Base-by-base conservation (phyloP, 208 protist species). In the Crithidia expoeki region DNA sequence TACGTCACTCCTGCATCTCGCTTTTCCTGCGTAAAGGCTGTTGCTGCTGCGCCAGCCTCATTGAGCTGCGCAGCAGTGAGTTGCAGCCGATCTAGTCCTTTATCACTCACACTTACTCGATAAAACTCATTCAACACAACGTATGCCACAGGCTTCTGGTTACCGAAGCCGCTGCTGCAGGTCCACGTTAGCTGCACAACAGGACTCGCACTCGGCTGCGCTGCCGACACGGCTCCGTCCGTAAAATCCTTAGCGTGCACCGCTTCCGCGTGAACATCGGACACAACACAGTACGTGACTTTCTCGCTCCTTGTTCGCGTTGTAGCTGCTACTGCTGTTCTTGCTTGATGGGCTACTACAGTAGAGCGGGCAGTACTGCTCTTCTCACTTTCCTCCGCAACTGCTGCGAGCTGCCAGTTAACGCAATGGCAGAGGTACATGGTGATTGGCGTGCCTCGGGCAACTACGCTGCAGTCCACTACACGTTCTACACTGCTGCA, bases 111-210 rank as follows among this genome's bases (percentile, higher is more conserved):
- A 16, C 17, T 25, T n/a, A 62, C 42, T 1, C 65, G 65, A 7
- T 34, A 55, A 2, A 11, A n/a, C 2, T 32, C 28, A 25, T 71
- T 71, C 0, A 71, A 34, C 38, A 53, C 65, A 2, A 71, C 65
- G 28, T 33, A 42, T 4, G 38, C 2, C 19, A 62, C 65, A 2
- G n/a, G 11, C 11, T 12, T 21, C 28, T 2, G 1, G 2, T 23
- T 9, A 9, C 12, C 52, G n/a, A 17, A 33, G 19, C 23, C 33
- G 9, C 32, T 40, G 5, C 12, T 19, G 34, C 55, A 71, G 19
- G 44, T 62, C 65, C 65, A 71, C 2, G 33, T 36, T 14, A 71
- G 53, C 33, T 71, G 55, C 34, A 71, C 11, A 52, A 63, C 16
- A 9, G 52, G 52, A 6, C 19, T 7, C 6, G 9, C 44, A 49